Evolutionary conservation across 768 basidiomycete species (phyloP), one percentile per base, ranked within the genome.

Genomic region (Boletellus ananiceps): DNA sequence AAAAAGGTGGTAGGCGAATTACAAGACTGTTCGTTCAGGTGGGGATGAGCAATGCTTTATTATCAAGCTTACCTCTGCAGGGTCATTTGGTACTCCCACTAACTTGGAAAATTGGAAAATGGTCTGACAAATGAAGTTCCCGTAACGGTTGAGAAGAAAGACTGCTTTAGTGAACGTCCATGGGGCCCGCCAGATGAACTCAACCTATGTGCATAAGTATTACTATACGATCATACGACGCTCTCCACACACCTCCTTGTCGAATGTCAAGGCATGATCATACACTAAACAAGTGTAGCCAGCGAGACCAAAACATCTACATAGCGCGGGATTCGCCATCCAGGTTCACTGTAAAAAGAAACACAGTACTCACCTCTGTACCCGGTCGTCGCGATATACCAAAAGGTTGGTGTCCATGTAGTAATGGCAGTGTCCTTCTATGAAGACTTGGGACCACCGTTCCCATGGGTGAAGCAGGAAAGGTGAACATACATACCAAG

Each of bases 81-180:
- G n/a, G n/a, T n/a, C n/a, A n/a, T n/a, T 11, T 1, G 34, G 18
- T 4, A 58, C 16, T n/a, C 29, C 13, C 15, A 50, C 54, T 32
- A 34, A 33, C 29, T 50, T 49, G 27, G 43, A 40, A n/a, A 55
- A 21, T 5, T 42, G 33, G 5, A 58, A 35, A 32, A 49, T 19
- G 14, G 45, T 50, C 21, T 59, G 57, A 15, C 40, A 47, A 8
- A 58, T n/a, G 11, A 59, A 43, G 31, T 56, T 59, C 4, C 45
- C 57, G 25, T 59, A 59, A 18, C 58, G 57, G 37, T 50, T 55
- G 18, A 57, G 13, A 8, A 59, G 46, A 40, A 58, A 59, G 5
- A 47, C 2, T 1, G 37, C 19, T 47, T 52, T 59, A 6, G 47
- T 40, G 8, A 23, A 16, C 4, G 50, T 52, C 56, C 50, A 55